Percentiles rank a stretch among this genome's conserved stretches.
Conservation (phyloP, 108 stramenopile genomes). For the Thalassiosira profunda region DNA sequence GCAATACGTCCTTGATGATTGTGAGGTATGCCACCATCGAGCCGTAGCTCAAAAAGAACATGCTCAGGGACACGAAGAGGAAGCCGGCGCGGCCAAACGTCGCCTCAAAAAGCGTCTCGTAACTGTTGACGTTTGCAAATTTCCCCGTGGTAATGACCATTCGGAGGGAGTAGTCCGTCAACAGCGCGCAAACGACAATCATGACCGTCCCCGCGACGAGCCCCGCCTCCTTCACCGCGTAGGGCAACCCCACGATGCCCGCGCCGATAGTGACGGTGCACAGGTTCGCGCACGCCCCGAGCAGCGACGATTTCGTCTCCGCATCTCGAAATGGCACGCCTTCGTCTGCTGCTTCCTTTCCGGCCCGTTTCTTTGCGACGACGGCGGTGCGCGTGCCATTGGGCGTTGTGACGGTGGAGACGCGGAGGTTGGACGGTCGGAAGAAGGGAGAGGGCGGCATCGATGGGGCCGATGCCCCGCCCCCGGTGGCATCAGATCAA, state of each 20-base stretch:
- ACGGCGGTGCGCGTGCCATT: conserved; percentile 12
- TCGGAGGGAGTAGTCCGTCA: conserved; percentile 43
- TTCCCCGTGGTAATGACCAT: conserved; percentile 36
- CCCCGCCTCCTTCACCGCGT: conserved; percentile 48
- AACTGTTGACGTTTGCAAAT: conserved; percentile 42
- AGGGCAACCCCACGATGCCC: conserved; percentile 89
- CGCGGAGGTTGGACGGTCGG: conserved; percentile 19
- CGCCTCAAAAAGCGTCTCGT: conserved; percentile 84
- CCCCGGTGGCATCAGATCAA: too few species aligned
- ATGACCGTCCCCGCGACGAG: conserved; percentile 32
- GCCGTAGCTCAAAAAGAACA: conserved; percentile 43
- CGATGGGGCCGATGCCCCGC: too few species aligned
- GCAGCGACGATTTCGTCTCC: conserved; percentile 70
- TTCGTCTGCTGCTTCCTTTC: neutral
- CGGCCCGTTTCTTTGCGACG: conserved; percentile 5
- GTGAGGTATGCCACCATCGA: conserved; percentile 45
- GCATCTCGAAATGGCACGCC: conserved; percentile 13
- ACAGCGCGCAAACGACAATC: conserved; percentile 30
- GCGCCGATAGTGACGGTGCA: conserved; percentile 87
- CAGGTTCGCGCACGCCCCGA: conserved; percentile 79
- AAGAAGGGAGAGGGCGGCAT: conserved; percentile 15
- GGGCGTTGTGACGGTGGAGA: conserved; percentile 13
- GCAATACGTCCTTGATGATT: conserved; percentile 45
- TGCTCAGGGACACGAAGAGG: conserved; percentile 49
- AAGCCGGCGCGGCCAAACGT: conserved; percentile 79